These are phyloP conservation scores for Fraxinus sp. DNA, from an alignment of 305 asterid species.

Conservation along the genomic window DNA sequence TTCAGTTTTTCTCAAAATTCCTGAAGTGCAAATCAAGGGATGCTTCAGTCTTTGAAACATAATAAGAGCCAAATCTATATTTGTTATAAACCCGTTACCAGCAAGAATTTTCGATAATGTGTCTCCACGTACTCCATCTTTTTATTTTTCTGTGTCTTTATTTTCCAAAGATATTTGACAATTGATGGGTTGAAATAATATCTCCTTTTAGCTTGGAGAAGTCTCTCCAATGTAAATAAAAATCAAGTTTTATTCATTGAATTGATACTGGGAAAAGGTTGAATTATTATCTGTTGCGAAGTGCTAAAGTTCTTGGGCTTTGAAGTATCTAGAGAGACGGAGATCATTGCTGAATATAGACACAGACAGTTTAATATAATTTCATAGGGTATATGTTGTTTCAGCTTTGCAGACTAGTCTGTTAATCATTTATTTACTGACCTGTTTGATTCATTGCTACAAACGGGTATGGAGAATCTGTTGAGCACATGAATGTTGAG, in stretches of 20 bases:
- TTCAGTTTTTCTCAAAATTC: background rate
- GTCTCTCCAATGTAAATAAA: background rate
- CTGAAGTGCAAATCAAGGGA: background rate
- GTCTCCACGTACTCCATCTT: background rate
- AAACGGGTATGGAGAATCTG: constrained; percentile 64
- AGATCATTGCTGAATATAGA: background rate
- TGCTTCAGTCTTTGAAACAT: background rate
- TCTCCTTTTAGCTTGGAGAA: background rate
- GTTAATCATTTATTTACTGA: background rate
- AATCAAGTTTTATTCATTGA: background rate
- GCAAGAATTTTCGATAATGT: background rate
- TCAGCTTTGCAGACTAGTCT: background rate
- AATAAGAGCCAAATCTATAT: background rate
- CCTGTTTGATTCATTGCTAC: constrained; percentile 19
- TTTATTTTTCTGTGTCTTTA: background rate
- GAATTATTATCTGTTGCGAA: background rate
- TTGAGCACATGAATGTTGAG: constrained; percentile 64
- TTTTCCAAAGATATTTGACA: constrained; percentile 2
- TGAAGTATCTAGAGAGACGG: background rate
- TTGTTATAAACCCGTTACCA: background rate
- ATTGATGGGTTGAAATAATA: background rate
- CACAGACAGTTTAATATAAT: background rate
- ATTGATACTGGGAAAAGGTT: constrained; percentile 5
- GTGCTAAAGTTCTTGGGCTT: background rate
- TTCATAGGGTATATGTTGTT: background rate